Conservation (phyloP, 192 early-diverging fungal species). For the Mortierella antarctica region DNA sequence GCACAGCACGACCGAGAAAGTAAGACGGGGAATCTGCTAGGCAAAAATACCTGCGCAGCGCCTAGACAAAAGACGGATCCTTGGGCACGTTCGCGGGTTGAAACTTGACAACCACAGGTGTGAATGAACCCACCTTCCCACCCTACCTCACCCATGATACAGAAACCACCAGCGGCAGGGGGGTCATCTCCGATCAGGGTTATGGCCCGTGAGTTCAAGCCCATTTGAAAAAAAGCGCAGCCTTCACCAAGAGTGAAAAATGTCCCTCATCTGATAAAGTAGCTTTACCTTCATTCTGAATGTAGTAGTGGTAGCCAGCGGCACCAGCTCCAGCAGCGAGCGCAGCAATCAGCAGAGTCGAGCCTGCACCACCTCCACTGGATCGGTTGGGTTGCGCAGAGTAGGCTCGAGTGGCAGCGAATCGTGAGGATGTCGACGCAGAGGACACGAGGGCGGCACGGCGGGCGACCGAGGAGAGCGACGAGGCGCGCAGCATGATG, state of each 20-base stretch:
- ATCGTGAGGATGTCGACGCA: not conserved
- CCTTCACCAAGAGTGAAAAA: not conserved
- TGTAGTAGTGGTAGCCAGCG: slow-evolving; percentile 8
- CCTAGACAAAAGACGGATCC: no score
- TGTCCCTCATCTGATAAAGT: not conserved
- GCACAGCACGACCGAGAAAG: no score
- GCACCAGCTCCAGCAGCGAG: slow-evolving; percentile 12
- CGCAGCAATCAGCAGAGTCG: slow-evolving; percentile 2
- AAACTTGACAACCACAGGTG: no score
- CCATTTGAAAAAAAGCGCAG: no score
- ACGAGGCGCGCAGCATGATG: slow-evolving; percentile 6
- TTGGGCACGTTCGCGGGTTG: no score
- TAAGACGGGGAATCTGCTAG: no score
- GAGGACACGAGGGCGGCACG: not conserved
- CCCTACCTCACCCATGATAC: no score
- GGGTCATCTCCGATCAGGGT: no score
- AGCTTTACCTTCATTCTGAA: not conserved
- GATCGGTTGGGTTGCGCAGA: slow-evolving; percentile 2
- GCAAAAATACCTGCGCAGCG: no score
- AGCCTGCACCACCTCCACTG: slow-evolving; percentile 4
- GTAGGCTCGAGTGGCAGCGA: slow-evolving; percentile 6
- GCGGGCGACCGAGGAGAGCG: slow-evolving; percentile 2
- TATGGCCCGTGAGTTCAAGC: no score
- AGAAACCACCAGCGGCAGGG: no score
- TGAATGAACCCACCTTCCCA: no score